Evolutionary conservation across 2,329 filamentous ascomycete species (phyloP), one percentile per base, ranked within the genome.

Genomic region (Chalaropsis ovoidea): DNA sequence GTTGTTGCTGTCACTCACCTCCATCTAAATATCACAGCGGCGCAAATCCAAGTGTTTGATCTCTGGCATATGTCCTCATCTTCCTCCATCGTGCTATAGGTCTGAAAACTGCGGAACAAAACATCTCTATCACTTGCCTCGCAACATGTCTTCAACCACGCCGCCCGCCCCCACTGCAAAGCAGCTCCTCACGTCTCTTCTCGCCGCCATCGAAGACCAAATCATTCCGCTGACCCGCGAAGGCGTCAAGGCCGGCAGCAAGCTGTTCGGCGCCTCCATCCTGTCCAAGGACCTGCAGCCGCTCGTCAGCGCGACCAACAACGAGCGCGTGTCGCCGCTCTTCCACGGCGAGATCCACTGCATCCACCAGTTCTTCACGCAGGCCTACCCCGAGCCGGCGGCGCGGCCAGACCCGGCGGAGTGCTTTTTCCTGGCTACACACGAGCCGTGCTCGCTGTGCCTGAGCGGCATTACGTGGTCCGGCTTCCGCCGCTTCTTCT

Each of bases 341-440:
- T 75, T 84, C 8, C 82, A 84, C 71, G 82, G 81, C 68, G 82
- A 84, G 69, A 82, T 84, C 72, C 81, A 83, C 72, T 84, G 81
- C 75, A 83, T 84, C 72, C 81, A 83, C 69, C 73, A 78, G 41
- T 84, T 84, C 74, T 84, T 82, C 73, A 75, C 76, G 0, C 71
- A 71, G 0, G 70, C 70, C 22, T 73, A 74, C 67, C 71, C 75
- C 13, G 68, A 72, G 60, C 70, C 77, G 2, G 67, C 71, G 43
- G 69, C 73, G 11, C 75, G 79, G 0, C 77, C 78, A 0, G 72
- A 72, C 45, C 74, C 77, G 1, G 72, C 73, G 8, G 79, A 81
- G 70, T 83, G 81, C 73, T 70, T 84, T 70, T 84, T 84, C 74
- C 77, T 84, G 67, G 79, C 81, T 3, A 83, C 82, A 0, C 81